A percentile compares a stretch with the other conserved stretches of the same genome.
phyloP scores from a whole-genome alignment of 2,329 filamentous ascomycete genomes.

The Ceratocystis smalleyi region DNA sequence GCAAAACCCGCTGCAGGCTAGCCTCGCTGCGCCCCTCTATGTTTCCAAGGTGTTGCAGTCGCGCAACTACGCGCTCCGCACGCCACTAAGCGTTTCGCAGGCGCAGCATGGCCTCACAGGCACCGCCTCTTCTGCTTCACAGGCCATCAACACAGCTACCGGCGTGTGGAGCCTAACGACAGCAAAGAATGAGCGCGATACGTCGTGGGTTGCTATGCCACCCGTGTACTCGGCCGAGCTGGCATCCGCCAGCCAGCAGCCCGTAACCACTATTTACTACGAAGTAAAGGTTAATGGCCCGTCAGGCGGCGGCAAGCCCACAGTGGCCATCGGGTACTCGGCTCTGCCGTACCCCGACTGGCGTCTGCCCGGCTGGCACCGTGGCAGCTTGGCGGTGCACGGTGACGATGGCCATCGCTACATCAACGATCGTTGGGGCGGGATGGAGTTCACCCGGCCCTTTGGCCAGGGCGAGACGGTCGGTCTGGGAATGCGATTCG shows the following conservation, averaged over 20 bases:
- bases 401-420: constrained; percentile 65
- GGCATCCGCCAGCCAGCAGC: constrained; percentile 19
- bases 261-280: constrained; percentile 45
- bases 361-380: constrained; percentile 67
- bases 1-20: constrained; percentile 40
- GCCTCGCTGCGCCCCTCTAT: constrained; percentile 29
- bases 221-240: constrained; percentile 50
- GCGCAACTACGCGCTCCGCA: constrained; percentile 36
- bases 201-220: constrained; percentile 49
- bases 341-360: constrained; percentile 65
- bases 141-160: constrained; percentile 25
- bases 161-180: constrained; percentile 39
- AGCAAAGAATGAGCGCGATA: constrained; percentile 36
- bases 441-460: constrained; percentile 48
- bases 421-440: constrained; percentile 60
- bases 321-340: constrained; percentile 51
- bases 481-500: constrained; percentile 55
- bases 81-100: not conserved
- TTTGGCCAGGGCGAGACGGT: constrained; percentile 52
- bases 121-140: constrained; percentile 32
- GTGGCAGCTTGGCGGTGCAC: constrained; percentile 59
- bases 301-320: constrained; percentile 20
- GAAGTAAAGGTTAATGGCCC: constrained; percentile 44
- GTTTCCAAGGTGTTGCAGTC: constrained; percentile 27
- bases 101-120: constrained; percentile 30